Percentiles rank a stretch among this genome's conserved stretches.
Conservation (phyloP, 2,329 filamentous ascomycete genomes). For the Aspergillus glaucus region DNA sequence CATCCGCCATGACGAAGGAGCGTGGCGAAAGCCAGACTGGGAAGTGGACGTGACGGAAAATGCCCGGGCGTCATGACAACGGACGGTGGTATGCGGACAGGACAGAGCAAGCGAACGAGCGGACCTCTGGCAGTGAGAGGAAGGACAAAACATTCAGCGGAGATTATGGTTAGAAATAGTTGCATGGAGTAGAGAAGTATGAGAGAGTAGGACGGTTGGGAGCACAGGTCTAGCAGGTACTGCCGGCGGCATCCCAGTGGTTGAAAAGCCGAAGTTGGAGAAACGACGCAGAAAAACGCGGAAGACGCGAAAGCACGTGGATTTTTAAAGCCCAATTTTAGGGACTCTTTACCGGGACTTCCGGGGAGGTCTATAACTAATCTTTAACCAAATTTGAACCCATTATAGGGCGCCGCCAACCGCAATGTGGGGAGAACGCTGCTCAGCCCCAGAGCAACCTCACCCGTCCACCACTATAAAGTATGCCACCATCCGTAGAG, state of each 20-base stretch:
- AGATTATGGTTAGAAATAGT: background rate
- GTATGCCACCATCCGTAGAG: no score
- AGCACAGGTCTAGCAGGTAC: background rate
- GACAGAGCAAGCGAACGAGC: constrained; percentile 13
- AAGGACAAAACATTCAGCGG: constrained; percentile 27
- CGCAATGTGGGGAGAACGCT: no score
- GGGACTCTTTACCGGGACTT: no score
- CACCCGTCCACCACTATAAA: no score
- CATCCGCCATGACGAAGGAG: constrained; percentile 18
- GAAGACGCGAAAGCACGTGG: no score
- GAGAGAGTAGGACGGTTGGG: background rate
- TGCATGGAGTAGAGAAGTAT: background rate
- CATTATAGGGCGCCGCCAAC: no score
- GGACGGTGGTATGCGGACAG: constrained; percentile 22
- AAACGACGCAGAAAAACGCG: no score
- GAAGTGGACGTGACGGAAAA: constrained; percentile 5
- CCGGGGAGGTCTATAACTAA: no score
- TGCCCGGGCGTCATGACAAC: constrained; percentile 19
- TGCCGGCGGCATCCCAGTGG: background rate
- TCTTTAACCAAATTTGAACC: no score
- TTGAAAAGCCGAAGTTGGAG: background rate
- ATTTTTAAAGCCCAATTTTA: no score
- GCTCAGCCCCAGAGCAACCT: no score
- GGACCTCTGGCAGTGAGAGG: constrained; percentile 16
- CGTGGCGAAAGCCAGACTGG: constrained; percentile 18